Percentiles rank a stretch among this genome's conserved stretches.
Evolutionary conservation across 1,139 yeast genomes (phyloP).

Genomic region (Candida anutae): DNA sequence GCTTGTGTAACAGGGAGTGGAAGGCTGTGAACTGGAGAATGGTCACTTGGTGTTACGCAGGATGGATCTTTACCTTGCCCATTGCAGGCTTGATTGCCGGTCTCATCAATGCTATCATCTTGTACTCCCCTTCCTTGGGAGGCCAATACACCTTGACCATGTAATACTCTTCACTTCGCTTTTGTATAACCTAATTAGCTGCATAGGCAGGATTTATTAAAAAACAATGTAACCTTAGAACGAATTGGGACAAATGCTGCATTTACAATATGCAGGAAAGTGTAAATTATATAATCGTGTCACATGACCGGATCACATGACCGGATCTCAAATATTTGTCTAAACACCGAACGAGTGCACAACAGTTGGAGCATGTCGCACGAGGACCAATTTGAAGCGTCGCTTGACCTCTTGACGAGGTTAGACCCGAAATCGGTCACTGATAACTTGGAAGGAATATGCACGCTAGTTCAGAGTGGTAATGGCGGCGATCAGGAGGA

Average conservation of each 20-base stretch:
- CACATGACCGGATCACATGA: no score
- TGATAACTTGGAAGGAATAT: conserved; percentile 56
- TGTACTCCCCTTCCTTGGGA: conserved; percentile 58
- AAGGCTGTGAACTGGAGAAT: conserved; percentile 73
- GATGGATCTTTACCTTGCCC: conserved; percentile 72
- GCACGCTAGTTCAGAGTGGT: conserved; percentile 64
- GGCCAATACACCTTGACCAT: conserved; percentile 16
- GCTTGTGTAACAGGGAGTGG: conserved; percentile 59
- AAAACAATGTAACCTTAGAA: no score
- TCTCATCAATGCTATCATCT: conserved; percentile 52
- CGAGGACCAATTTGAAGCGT: conserved; percentile 75
- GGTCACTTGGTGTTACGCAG: conserved; percentile 63
- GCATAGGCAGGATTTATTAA: no score
- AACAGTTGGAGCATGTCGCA: conserved; percentile 3
- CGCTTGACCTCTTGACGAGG: conserved; percentile 80
- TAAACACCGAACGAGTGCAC: not conserved
- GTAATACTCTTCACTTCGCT: no score
- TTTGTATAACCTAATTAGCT: no score
- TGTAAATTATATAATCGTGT: no score
- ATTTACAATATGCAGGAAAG: no score
- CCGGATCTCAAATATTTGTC: not conserved
- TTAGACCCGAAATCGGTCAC: conserved; percentile 69
- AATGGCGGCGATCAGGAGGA: conserved; percentile 26
- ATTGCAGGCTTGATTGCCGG: conserved; percentile 71
- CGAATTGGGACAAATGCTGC: no score